These are phyloP conservation scores for Metschnikowia matae DNA, from an alignment of 805 yeast genomes.

Conservation along the genomic window DNA sequence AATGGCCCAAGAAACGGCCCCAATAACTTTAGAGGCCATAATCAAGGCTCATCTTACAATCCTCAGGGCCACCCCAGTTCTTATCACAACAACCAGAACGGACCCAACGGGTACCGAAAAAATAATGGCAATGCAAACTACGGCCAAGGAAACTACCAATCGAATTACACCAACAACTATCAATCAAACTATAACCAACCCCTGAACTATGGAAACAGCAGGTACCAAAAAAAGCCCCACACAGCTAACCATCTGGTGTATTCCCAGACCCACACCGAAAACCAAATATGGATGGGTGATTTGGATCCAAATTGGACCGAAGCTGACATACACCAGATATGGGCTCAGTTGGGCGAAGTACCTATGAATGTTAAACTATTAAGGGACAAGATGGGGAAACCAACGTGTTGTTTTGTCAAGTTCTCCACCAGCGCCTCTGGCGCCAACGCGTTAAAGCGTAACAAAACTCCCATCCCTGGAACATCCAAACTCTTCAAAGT, in stretches of 20 bases:
- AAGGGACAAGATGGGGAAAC: slow-evolving; percentile 50
- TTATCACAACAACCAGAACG: background rate
- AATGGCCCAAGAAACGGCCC: background rate
- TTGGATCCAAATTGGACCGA: slow-evolving; percentile 85
- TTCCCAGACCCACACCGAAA: slow-evolving; percentile 16
- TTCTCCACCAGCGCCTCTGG: slow-evolving; percentile 62
- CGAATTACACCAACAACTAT: background rate
- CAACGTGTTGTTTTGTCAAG: slow-evolving; percentile 71
- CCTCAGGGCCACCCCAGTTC: background rate
- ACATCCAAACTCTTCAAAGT: slow-evolving; percentile 54
- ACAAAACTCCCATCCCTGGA: slow-evolving; percentile 71
- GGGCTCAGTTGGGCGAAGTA: slow-evolving; percentile 68
- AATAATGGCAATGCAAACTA: slow-evolving; percentile 1
- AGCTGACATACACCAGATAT: slow-evolving; percentile 55
- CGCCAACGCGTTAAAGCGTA: slow-evolving; percentile 57
- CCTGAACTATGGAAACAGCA: background rate
- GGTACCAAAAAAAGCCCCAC: slow-evolving; percentile 5
- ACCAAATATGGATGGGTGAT: slow-evolving; percentile 85
- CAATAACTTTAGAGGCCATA: background rate
- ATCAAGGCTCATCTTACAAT: background rate
- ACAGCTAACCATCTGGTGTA: slow-evolving; percentile 16
- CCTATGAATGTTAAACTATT: slow-evolving; percentile 61
- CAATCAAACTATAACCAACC: background rate
- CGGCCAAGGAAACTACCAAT: slow-evolving; percentile 5
- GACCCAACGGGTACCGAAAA: slow-evolving; percentile 3